Percentiles rank a stretch among this genome's conserved stretches.
Conservation (phyloP, 2,329 filamentous ascomycete species). For the Seiridium cupressi region DNA sequence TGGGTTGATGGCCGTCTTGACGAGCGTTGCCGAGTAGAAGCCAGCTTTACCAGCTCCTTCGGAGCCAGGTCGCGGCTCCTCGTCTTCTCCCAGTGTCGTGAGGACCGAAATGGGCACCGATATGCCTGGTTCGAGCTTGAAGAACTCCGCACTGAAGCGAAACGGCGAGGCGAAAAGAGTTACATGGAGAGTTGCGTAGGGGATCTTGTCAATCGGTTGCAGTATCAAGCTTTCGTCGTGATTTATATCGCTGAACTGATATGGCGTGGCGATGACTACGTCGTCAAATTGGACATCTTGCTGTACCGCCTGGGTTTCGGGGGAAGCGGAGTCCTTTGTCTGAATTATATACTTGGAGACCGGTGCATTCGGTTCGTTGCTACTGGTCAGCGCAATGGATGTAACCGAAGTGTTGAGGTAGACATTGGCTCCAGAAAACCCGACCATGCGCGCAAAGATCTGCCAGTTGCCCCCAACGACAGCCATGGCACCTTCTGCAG, state of each 20-base stretch:
- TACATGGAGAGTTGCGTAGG: constrained; percentile 83
- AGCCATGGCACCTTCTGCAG: constrained; percentile 77
- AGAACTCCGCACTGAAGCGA: constrained; percentile 69
- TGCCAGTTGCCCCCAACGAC: constrained; percentile 88
- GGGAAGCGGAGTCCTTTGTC: constrained; percentile 24
- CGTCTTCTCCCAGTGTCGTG: constrained; percentile 70
- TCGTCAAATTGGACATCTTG: constrained; percentile 67
- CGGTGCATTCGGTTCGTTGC: constrained; percentile 35
- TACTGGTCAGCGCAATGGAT: constrained; percentile 50
- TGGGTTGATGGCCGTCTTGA: constrained; percentile 64
- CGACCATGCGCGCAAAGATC: constrained; percentile 84
- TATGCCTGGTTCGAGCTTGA: constrained; percentile 60
- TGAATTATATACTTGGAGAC: constrained; percentile 47
- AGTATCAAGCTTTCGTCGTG: constrained; percentile 66
- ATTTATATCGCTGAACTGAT: constrained; percentile 74
- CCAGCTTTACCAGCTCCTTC: constrained; percentile 68
- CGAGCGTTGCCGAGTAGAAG: constrained; percentile 83
- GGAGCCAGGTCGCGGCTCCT: constrained; percentile 46
- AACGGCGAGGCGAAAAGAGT: constrained; percentile 82
- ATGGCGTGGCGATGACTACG: constrained; percentile 79
- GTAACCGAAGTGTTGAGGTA: constrained; percentile 67
- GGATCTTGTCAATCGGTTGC: constrained; percentile 70
- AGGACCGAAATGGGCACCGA: constrained; percentile 72
- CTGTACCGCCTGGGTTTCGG: constrained; percentile 26
- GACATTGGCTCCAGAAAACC: constrained; percentile 58